These are phyloP conservation scores for Nemania serpens DNA, from an alignment of 2,329 filamentous ascomycete species.

Conservation along the genomic window DNA sequence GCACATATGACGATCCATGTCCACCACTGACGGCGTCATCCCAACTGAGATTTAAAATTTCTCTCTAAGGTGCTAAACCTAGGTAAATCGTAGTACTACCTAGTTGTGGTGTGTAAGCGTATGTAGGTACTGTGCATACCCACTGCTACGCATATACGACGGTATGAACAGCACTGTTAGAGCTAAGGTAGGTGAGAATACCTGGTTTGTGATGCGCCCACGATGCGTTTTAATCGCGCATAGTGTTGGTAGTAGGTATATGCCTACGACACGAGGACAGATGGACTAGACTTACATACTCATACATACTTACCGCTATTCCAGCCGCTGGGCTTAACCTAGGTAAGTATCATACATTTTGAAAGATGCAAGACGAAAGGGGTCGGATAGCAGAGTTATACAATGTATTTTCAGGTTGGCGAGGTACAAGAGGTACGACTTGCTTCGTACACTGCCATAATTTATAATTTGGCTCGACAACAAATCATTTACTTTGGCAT, in stretches of 20 bases:
- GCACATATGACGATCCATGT: neutral
- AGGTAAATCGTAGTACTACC: neutral
- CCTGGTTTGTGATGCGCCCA: conserved; percentile 1
- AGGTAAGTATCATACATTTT: neutral
- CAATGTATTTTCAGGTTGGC: too few species aligned
- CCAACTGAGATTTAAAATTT: too few species aligned
- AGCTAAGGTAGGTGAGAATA: conserved; percentile 6
- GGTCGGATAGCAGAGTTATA: too few species aligned
- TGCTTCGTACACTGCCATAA: too few species aligned
- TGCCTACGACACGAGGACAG: neutral
- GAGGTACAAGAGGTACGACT: too few species aligned
- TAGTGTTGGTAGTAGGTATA: too few species aligned
- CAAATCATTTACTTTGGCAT: too few species aligned
- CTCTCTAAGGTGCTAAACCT: too few species aligned
- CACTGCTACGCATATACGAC: conserved; percentile 10
- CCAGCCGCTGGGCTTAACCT: too few species aligned
- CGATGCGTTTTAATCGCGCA: conserved; percentile 30
- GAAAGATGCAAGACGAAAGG: neutral
- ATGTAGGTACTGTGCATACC: neutral
- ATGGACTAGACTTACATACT: neutral
- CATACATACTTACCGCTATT: neutral
- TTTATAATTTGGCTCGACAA: too few species aligned
- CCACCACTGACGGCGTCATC: too few species aligned
- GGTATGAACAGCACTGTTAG: conserved; percentile 4
- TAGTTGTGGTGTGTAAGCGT: neutral